Percentiles rank a stretch among this genome's conserved stretches.
phyloP scores from a whole-genome alignment of 495 filamentous ascomycete species.

The Daldinia childiae region DNA sequence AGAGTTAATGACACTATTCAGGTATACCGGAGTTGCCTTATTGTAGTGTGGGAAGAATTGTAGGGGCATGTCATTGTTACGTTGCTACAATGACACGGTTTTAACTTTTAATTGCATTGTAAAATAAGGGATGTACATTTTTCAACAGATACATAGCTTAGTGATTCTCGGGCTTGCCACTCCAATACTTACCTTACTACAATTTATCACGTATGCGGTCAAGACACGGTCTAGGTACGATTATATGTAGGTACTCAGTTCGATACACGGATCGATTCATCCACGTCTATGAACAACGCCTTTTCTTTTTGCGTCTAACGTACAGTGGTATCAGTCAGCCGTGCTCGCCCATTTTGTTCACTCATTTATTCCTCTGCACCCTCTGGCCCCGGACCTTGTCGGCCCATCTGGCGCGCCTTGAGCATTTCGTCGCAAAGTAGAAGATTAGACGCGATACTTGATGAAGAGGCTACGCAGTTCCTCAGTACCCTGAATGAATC shows the following conservation, averaged over 20 bases:
- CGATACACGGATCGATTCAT: slow-evolving; percentile 5
- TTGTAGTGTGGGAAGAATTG: no score
- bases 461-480: slow-evolving; percentile 91
- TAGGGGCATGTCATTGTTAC: background rate
- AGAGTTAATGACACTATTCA: no score
- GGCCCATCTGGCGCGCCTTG: slow-evolving; percentile 94
- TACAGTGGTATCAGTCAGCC: slow-evolving; percentile 39
- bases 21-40: no score
- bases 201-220: background rate
- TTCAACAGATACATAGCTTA: background rate
- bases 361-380: slow-evolving; percentile 56
- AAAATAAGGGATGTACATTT: no score
- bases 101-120: no score
- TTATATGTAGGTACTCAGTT: background rate
- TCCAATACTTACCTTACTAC: background rate
- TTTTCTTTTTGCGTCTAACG: slow-evolving; percentile 35
- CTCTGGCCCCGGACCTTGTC: slow-evolving; percentile 62
- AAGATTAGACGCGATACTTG: slow-evolving; percentile 94
- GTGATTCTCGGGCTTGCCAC: background rate
- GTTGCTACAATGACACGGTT: background rate
- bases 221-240: background rate
- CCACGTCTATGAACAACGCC: slow-evolving; percentile 34
- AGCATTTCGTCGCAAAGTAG: slow-evolving; percentile 96
- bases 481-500: slow-evolving; percentile 95
- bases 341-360: slow-evolving; percentile 7